Evolutionary conservation across 2,329 filamentous ascomycete genomes (phyloP), one percentile per base, ranked within the genome.

Genomic region (Talaromyces funiculosus): DNA sequence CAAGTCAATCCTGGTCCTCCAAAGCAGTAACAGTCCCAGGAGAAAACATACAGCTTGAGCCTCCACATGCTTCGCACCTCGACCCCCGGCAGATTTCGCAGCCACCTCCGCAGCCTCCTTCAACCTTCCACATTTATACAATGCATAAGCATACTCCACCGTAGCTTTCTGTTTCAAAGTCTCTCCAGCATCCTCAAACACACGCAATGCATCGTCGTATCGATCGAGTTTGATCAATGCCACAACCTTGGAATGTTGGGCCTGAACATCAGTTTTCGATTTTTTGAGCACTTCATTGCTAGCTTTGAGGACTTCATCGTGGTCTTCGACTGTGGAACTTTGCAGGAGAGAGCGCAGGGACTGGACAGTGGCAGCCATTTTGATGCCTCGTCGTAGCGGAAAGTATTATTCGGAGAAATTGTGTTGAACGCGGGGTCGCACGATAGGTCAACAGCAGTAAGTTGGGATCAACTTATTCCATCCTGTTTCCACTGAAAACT

Each of bases 221-320:
- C 85, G 82, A 66, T 88, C 85, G 40, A 87, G 77, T 67, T 87
- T 86, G 54, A 87, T 69, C 45, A 88, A 71, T 6, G 85, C 85
- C 42, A 87, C 79, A 1, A 80, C 77, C 68, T 84, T 85, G 59
- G 81, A 80, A 70, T 85, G 83, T 63, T 84, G 84, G 7, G 83
- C 81, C 42, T 82, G 76, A 26, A 79, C 43, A 66, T 87, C 82
- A 56, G 74, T 74, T 66, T 83, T 84, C n/a, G 80, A 82, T 61
- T 82, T 81, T 69, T 83, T 81, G 51, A 87, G 76, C 0, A 77
- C 75, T 35, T 76, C 78, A 69, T 86, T 82, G 70, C 83, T 83
- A 43, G 84, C 82, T 63, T 80, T 78, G 47, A 88, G 78, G 31
- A 85, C 73, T 73, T 86, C 81, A 61, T 85, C 82, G 70, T 86